A percentile compares a stretch with the other conserved stretches of the same genome.
Conservation (phyloP, 495 filamentous ascomycete genomes). For the Hypomontagnella monticulosa region DNA sequence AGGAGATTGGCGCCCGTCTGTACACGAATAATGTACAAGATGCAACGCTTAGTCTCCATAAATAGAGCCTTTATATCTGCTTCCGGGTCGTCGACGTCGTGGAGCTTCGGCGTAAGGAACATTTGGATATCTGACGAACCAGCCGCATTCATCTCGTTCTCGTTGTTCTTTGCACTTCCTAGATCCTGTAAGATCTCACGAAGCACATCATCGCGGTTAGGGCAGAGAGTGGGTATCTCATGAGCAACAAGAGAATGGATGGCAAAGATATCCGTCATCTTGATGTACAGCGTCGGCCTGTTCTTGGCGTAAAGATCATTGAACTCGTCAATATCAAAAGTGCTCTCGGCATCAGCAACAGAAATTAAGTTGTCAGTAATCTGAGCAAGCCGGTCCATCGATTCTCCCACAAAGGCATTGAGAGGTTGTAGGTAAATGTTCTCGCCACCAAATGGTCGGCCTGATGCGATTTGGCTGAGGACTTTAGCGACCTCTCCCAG, state of each 20-base stretch:
- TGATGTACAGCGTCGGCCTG: slow-evolving; percentile 97
- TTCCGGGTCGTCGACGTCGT: slow-evolving; percentile 92
- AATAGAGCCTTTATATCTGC: slow-evolving; percentile 90
- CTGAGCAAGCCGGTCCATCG: slow-evolving; percentile 79
- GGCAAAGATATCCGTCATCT: slow-evolving; percentile 96
- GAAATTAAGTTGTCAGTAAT: slow-evolving; percentile 80
- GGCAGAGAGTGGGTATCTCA: slow-evolving; percentile 79
- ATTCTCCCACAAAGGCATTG: slow-evolving; percentile 87
- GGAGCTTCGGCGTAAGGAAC: slow-evolving; percentile 89
- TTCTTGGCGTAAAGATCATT: slow-evolving; percentile 96
- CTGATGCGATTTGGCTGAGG: slow-evolving; percentile 83
- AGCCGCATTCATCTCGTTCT: slow-evolving; percentile 87
- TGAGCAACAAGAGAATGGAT: slow-evolving; percentile 88
- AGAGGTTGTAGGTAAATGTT: slow-evolving; percentile 96
- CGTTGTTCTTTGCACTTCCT: slow-evolving; percentile 93
- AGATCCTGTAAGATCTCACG: slow-evolving; percentile 92
- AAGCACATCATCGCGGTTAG: slow-evolving; percentile 83
- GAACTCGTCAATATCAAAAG: slow-evolving; percentile 98
- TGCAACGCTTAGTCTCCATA: slow-evolving; percentile 97
- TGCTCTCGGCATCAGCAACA: slow-evolving; percentile 83
- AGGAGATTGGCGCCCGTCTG: slow-evolving; percentile 91
- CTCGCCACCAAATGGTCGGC: slow-evolving; percentile 88
- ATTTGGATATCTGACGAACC: slow-evolving; percentile 91
- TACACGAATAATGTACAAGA: slow-evolving; percentile 97
- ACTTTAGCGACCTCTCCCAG: slow-evolving; percentile 91